Evolutionary conservation across 139 green algal genomes (phyloP).

Genomic region (Chlamydomonas incerta): DNA sequence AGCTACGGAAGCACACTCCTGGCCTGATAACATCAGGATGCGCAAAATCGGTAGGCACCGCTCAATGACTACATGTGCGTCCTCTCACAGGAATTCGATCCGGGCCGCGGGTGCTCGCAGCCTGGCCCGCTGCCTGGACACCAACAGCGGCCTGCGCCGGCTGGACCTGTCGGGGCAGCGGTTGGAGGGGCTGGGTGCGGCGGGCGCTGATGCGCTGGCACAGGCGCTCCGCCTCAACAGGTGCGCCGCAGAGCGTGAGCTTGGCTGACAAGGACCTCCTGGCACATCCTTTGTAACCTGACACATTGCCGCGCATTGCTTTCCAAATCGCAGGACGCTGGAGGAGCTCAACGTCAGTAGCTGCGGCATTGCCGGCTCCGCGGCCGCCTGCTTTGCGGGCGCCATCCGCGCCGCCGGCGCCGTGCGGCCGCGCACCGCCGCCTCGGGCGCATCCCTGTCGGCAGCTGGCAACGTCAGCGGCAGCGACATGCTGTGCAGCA

Average conservation of each 20-base stretch:
- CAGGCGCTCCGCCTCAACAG: conserved; percentile 25
- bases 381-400: conserved; percentile 2
- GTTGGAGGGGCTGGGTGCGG: conserved; percentile 15
- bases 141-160: conserved; percentile 4
- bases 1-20: too few relatives aligned
- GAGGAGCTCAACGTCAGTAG: conserved; percentile 26
- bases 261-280: not conserved
- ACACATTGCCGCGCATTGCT: not conserved
- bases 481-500: not conserved
- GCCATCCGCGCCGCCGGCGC: conserved; percentile 25
- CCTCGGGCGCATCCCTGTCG: not conserved
- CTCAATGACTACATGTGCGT: too few relatives aligned
- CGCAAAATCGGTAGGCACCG: too few relatives aligned
- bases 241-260: not conserved
- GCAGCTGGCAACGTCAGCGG: not conserved
- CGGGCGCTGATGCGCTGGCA: conserved; percentile 12
- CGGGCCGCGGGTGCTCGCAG: conserved; percentile 22
- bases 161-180: conserved; percentile 35
- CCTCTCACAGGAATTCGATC: conserved; percentile 8
- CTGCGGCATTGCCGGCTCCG: conserved; percentile 11
- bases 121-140: conserved; percentile 30
- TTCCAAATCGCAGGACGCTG: not conserved
- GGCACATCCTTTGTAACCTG: not conserved
- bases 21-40: too few relatives aligned
- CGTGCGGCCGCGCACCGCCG: not conserved